Evolutionary conservation across 2,329 filamentous ascomycete genomes (phyloP).

Genomic region (Daldinia sp.): DNA sequence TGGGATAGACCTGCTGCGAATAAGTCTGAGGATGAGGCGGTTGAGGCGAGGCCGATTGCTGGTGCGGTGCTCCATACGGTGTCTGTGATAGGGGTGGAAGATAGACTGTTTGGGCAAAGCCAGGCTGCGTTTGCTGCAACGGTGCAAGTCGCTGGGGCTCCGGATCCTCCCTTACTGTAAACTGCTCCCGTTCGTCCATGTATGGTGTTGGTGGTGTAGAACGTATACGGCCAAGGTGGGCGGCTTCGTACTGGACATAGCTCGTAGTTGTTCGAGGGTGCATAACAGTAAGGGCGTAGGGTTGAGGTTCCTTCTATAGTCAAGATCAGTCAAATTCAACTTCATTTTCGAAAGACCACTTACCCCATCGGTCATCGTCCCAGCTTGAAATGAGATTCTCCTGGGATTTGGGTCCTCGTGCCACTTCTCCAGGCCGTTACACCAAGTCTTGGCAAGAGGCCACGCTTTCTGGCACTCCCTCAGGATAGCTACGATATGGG

Average conservation of each 20-base stretch:
- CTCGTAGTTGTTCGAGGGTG: conserved; percentile 40
- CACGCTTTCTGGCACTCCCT: conserved; percentile 59
- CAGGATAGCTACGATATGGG: conserved; percentile 55
- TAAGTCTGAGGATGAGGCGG: conserved; percentile 30
- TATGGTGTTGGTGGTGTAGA: conserved; percentile 34
- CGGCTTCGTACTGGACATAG: conserved; percentile 27
- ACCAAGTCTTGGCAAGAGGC: conserved; percentile 62
- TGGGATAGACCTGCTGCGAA: conserved; percentile 38
- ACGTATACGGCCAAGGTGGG: conserved; percentile 36
- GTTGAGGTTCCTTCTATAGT: conserved; percentile 39
- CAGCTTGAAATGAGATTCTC: conserved; percentile 51
- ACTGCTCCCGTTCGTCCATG: conserved; percentile 20
- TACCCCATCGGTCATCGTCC: conserved; percentile 61
- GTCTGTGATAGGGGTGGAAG: conserved; percentile 42
- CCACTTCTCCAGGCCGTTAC: conserved; percentile 59
- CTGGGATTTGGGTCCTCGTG: conserved; percentile 54
- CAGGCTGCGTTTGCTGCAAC: conserved; percentile 38
- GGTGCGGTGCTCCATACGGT: conserved; percentile 39
- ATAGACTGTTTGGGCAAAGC: conserved; percentile 42
- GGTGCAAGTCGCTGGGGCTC: conserved; percentile 40
- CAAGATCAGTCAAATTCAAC: conserved; percentile 13
- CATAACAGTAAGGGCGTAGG: conserved; percentile 39
- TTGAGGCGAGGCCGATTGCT: conserved; percentile 30
- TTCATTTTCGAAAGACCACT: conserved; percentile 27
- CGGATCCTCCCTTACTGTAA: conserved; percentile 22